A percentile compares a stretch with the other conserved stretches of the same genome.
Conservation (phyloP, 2,329 filamentous ascomycete genomes). For the Alternaria gaisen region DNA sequence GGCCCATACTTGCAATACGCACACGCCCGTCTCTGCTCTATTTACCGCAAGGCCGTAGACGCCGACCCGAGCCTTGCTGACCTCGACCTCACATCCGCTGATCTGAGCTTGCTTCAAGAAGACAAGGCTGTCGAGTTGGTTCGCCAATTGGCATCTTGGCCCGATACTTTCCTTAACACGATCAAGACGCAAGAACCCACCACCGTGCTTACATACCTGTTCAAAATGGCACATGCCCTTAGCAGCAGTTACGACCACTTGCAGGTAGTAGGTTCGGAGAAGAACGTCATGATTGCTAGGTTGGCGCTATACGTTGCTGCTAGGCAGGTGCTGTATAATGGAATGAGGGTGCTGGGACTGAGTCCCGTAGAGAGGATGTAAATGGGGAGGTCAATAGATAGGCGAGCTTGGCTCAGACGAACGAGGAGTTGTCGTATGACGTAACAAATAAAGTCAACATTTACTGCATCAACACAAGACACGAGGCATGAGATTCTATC, state of each 20-base stretch:
- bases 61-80: slow-evolving; percentile 57
- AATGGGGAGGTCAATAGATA: neutral
- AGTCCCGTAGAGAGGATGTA: slow-evolving; percentile 73
- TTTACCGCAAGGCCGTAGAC: slow-evolving; percentile 62
- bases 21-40: slow-evolving; percentile 54
- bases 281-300: slow-evolving; percentile 73
- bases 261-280: slow-evolving; percentile 81
- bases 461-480: neutral
- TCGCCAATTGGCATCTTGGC: slow-evolving; percentile 82
- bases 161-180: slow-evolving; percentile 84
- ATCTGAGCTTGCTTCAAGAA: slow-evolving; percentile 74
- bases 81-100: slow-evolving; percentile 71
- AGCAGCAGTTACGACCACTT: slow-evolving; percentile 84
- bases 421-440: neutral
- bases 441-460: neutral
- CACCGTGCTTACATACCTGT: slow-evolving; percentile 75
- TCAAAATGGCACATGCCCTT: slow-evolving; percentile 84
- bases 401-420: neutral
- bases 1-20: slow-evolving; percentile 87
- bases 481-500: neutral
- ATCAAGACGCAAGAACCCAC: slow-evolving; percentile 82
- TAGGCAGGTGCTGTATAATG: slow-evolving; percentile 79
- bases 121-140: slow-evolving; percentile 76
- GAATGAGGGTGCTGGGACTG: slow-evolving; percentile 82
- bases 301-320: slow-evolving; percentile 76